Evolutionary conservation across 139 green algal species (phyloP).

Genomic region (Chlamydomonas sphaeroides): DNA sequence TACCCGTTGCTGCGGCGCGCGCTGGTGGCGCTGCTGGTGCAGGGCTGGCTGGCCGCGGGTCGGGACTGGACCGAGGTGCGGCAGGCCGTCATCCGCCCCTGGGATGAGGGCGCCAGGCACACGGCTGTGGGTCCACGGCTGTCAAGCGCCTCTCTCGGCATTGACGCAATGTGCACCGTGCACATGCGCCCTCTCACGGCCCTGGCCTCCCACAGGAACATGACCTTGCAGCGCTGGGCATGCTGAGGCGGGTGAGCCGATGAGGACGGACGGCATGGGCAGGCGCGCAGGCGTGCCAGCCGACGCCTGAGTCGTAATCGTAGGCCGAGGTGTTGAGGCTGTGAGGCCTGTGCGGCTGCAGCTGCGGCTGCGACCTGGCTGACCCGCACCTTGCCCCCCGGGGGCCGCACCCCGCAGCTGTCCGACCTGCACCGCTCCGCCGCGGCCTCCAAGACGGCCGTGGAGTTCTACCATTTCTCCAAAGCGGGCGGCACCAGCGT

Average conservation of each 20-base stretch:
- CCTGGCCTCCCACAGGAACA: slow-evolving; percentile 1
- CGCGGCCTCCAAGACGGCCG: background rate
- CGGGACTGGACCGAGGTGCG: background rate
- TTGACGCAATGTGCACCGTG: too few relatives aligned
- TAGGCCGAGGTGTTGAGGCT: background rate
- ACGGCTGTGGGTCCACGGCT: too few relatives aligned
- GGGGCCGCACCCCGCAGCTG: background rate
- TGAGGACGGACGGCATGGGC: too few relatives aligned
- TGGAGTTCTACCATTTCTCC: slow-evolving; percentile 38
- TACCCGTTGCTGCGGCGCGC: slow-evolving; percentile 3
- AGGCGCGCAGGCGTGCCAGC: background rate
- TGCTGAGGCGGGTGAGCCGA: slow-evolving; percentile 22
- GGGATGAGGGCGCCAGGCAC: too few relatives aligned
- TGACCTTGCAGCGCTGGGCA: background rate
- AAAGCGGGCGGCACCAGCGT: slow-evolving; percentile 35
- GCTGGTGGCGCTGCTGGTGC: background rate
- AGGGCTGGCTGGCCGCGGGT: background rate
- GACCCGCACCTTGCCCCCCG: background rate
- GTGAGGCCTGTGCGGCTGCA: too few relatives aligned
- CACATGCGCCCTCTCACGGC: too few relatives aligned
- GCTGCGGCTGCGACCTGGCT: too few relatives aligned
- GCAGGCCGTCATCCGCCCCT: too few relatives aligned
- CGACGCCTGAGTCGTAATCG: background rate
- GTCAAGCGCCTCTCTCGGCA: too few relatives aligned
- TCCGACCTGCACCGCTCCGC: slow-evolving; percentile 3